Evolutionary conservation across 768 basidiomycete species (phyloP).

Genomic region (Hirschioporus abietinus): DNA sequence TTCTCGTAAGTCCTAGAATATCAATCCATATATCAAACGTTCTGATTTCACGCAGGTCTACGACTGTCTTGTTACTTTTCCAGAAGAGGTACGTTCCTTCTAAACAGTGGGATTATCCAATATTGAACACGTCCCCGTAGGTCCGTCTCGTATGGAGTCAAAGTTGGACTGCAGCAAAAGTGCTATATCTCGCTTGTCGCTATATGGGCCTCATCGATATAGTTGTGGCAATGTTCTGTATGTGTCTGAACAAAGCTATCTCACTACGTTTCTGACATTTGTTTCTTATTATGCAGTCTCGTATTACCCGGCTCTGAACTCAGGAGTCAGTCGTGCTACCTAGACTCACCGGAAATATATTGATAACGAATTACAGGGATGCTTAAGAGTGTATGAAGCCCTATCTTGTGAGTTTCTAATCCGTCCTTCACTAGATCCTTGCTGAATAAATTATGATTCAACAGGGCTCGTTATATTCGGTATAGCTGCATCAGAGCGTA

Average conservation of each 20-base stretch:
- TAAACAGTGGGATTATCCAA: background rate
- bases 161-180: conserved; percentile 19
- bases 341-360: conserved; percentile 7
- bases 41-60: conserved; percentile 12
- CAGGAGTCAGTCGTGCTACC: conserved; percentile 13
- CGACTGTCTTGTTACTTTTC: conserved; percentile 23
- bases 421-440: conserved; percentile 9
- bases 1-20: conserved; percentile 23
- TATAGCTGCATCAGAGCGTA: background rate
- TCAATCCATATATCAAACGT: conserved; percentile 17
- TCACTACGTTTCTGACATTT: conserved; percentile 9
- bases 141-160: conserved; percentile 20
- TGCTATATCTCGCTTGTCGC: conserved; percentile 21
- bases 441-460: background rate
- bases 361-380: conserved; percentile 12
- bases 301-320: conserved; percentile 12
- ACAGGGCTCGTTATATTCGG: background rate
- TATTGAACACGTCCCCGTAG: background rate
- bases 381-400: conserved; percentile 10
- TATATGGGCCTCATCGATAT: conserved; percentile 22
- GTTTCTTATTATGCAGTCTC: conserved; percentile 12
- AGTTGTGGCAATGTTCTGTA: conserved; percentile 14
- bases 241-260: conserved; percentile 8
- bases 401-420: conserved; percentile 14
- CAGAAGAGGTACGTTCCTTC: conserved; percentile 13